These are phyloP conservation scores for Bryoglossum gracile DNA, from an alignment of 495 filamentous ascomycete species.

Conservation along the genomic window DNA sequence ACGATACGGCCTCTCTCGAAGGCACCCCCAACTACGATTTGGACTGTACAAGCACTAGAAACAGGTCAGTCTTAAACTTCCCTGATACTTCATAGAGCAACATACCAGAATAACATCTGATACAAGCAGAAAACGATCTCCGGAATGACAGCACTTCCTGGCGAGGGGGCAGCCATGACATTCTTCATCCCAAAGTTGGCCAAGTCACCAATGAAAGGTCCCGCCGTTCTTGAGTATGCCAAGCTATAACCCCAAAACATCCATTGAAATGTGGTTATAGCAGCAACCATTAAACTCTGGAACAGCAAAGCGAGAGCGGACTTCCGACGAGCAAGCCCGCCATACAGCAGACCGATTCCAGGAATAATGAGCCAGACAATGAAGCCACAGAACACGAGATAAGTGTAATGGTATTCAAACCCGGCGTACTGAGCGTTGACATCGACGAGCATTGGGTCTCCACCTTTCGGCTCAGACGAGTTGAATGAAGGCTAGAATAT, in stretches of 20 bases:
- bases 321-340: slow-evolving; percentile 51
- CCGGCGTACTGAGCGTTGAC: slow-evolving; percentile 26
- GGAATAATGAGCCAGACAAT: slow-evolving; percentile 55
- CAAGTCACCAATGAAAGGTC: slow-evolving; percentile 76
- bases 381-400: slow-evolving; percentile 24
- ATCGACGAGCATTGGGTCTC: slow-evolving; percentile 34
- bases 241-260: slow-evolving; percentile 99
- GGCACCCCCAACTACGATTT: slow-evolving; percentile 69
- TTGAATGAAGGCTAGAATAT: slow-evolving; percentile 23
- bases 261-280: slow-evolving; percentile 77
- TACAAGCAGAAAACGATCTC: slow-evolving; percentile 85
- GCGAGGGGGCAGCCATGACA: slow-evolving; percentile 62
- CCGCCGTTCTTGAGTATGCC: slow-evolving; percentile 77
- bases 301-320: slow-evolving; percentile 49
- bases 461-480: slow-evolving; percentile 37
- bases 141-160: slow-evolving; percentile 62
- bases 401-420: slow-evolving; percentile 26
- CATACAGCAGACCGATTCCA: slow-evolving; percentile 51
- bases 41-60: slow-evolving; percentile 58
- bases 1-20: slow-evolving; percentile 78
- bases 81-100: background rate
- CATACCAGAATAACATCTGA: slow-evolving; percentile 60
- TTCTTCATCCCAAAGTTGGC: slow-evolving; percentile 80
- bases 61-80: background rate
- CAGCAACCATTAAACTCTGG: slow-evolving; percentile 42